A percentile compares a stretch with the other conserved stretches of the same genome.
phyloP scores from a whole-genome alignment of 208 protist genomes.

The Naegleria lovaniensis region DNA sequence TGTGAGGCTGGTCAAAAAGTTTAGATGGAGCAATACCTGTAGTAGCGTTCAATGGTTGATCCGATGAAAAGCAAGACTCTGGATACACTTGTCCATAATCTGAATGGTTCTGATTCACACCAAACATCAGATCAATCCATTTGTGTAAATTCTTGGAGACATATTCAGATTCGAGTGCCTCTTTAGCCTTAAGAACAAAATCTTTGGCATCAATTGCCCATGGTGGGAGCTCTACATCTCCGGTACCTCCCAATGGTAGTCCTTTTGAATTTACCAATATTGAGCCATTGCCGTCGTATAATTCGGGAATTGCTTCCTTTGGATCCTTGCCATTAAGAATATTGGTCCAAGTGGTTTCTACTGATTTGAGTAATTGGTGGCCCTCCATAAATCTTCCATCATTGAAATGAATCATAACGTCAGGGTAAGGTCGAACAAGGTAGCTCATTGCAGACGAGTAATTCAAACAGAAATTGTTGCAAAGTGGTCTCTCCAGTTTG shows the following conservation, averaged over 20 bases:
- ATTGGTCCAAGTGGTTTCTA: not conserved
- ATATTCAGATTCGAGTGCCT: constrained; percentile 82
- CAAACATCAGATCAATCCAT: constrained; percentile 98
- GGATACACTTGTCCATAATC: not conserved
- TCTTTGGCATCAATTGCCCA: constrained; percentile 79
- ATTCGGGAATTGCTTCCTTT: constrained; percentile 86
- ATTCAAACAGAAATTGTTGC: not conserved
- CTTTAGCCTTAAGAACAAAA: constrained; percentile 77
- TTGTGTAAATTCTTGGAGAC: constrained; percentile 80
- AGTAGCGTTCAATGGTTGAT: not conserved
- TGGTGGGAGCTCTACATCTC: constrained; percentile 81
- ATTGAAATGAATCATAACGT: constrained; percentile 74
- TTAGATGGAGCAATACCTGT: not conserved
- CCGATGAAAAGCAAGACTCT: not conserved
- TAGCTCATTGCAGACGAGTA: not conserved
- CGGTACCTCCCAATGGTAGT: constrained; percentile 58
- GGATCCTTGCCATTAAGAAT: constrained; percentile 58
- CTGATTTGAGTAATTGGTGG: constrained; percentile 64
- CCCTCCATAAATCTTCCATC: constrained; percentile 70
- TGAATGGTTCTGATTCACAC: constrained; percentile 36
- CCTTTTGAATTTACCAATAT: constrained; percentile 50
- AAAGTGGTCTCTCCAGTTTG: not conserved
- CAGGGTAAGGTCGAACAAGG: constrained; percentile 67
- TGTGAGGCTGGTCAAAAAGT: not conserved
- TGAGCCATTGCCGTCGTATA: constrained; percentile 54